These are phyloP conservation scores for Capniomyces stellatus DNA, from an alignment of 371 early-diverging fungal species.

Conservation along the genomic window DNA sequence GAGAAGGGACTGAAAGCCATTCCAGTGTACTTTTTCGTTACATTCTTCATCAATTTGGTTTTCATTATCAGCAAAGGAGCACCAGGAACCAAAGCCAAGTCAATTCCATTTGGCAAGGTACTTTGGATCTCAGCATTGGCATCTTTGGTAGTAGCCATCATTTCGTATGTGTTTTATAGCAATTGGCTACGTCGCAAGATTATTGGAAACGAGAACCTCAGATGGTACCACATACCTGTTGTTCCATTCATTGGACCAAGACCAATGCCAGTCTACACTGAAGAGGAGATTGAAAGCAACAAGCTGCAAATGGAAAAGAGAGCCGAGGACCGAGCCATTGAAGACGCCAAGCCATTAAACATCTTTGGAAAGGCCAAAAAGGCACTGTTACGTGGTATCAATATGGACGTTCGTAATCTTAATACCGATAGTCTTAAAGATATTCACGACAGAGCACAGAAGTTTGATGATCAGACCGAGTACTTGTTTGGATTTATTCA, in stretches of 20 bases:
- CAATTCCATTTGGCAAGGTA: slow-evolving; percentile 25
- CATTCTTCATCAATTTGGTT: slow-evolving; percentile 45
- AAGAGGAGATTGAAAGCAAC: slow-evolving; percentile 4
- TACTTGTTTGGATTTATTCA: slow-evolving; percentile 69
- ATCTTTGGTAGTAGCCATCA: slow-evolving; percentile 29
- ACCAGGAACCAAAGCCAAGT: slow-evolving; percentile 26
- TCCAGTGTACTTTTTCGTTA: slow-evolving; percentile 64
- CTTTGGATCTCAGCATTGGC: slow-evolving; percentile 42
- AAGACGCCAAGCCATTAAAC: not conserved
- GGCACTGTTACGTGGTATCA: slow-evolving; percentile 26
- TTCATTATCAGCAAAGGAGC: slow-evolving; percentile 58
- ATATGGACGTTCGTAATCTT: slow-evolving; percentile 37
- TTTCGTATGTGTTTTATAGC: slow-evolving; percentile 37
- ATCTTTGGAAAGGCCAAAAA: slow-evolving; percentile 7
- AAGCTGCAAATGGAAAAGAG: slow-evolving; percentile 1
- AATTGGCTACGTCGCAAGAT: slow-evolving; percentile 44
- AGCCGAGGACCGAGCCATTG: not conserved
- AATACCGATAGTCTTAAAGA: slow-evolving; percentile 27
- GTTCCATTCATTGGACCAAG: not conserved
- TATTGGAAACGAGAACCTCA: slow-evolving; percentile 40
- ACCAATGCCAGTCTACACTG: slow-evolving; percentile 1
- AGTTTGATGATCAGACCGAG: slow-evolving; percentile 63
- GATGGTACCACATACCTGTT: slow-evolving; percentile 37
- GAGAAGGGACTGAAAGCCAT: slow-evolving; percentile 51
- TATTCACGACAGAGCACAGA: slow-evolving; percentile 40